phyloP scores from a whole-genome alignment of 2,329 filamentous ascomycete species.

The Cercospora janseana region DNA sequence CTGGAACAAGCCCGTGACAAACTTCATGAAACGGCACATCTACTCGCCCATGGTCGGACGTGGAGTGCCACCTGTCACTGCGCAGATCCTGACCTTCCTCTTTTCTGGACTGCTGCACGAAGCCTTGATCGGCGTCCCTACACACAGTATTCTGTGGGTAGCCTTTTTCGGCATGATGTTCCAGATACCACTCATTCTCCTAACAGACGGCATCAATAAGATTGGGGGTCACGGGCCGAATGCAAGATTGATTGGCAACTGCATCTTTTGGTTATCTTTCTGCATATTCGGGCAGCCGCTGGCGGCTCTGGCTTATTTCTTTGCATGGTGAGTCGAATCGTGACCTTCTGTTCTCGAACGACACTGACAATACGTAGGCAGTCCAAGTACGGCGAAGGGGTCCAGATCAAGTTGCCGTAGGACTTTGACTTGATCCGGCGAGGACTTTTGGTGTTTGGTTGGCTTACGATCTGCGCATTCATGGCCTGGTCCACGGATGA shows the following conservation, averaged over 20 bases:
- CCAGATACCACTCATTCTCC: conserved; percentile 80
- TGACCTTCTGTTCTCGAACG: no score
- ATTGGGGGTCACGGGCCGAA: conserved; percentile 63
- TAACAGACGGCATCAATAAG: conserved; percentile 77
- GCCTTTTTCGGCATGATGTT: conserved; percentile 93
- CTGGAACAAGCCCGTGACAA: conserved; percentile 97
- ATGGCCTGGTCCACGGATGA: background rate
- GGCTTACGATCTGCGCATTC: background rate
- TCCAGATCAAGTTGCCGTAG: conserved; percentile 24
- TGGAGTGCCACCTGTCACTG: conserved; percentile 68
- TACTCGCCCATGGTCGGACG: conserved; percentile 84
- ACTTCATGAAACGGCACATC: conserved; percentile 93
- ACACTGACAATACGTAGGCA: conserved; percentile 41
- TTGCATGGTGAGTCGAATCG: conserved; percentile 82
- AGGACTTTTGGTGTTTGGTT: background rate
- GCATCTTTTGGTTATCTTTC: conserved; percentile 95
- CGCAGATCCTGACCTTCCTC: conserved; percentile 80
- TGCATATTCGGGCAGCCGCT: conserved; percentile 93
- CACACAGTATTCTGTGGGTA: conserved; percentile 70
- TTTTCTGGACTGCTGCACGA: conserved; percentile 90
- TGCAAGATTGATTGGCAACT: conserved; percentile 81
- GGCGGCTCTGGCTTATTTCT: conserved; percentile 90
- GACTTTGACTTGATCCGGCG: background rate
- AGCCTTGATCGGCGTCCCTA: conserved; percentile 87
- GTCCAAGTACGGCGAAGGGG: conserved; percentile 73